Evolutionary conservation across 306 rosid species (phyloP), one percentile per base, ranked within the genome.

Genomic region (Vigna radiata): DNA sequence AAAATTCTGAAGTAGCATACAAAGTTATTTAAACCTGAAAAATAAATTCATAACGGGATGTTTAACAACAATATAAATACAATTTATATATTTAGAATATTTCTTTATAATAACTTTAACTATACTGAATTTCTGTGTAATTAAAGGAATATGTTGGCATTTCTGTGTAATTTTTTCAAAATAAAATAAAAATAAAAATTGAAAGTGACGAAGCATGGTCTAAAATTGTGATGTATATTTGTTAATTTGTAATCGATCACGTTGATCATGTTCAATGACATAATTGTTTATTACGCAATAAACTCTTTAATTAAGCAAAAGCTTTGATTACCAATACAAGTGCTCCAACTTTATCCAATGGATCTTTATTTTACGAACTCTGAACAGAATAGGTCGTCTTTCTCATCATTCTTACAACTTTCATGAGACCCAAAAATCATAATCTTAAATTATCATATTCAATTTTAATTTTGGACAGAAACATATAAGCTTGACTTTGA

Each of bases 321-420:
- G 56, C 23, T 12, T 70, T 70, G 19, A 4, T n/a, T 5, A 31
- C 4, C 14, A 43, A 43, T 12, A 36, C 6, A 36, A 50, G 75
- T 71, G 76, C 64, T 50, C 52, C 15, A 12, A 18, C 39, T 54
- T 72, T 71, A 53, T 71, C 21, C 39, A 31, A 14, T 8, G 23
- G 31, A 11, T 70, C 9, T 70, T 10, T 50, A 7, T 33, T 52
- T 52, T 52, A 36, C 44, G 11, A 36, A 33, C 8, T 36, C 6
- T 18, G 27, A 12, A 36, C 1, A 7, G 12, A 13, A 33, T 15
- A 13, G 16, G 52, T 53, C 19, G 33, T 11, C 19, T 14, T 71
- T 71, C 19, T 36, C 65, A 71, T 18, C 12, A 36, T 19, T 19
- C 21, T 19, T 19, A 19, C 33, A 29, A 29, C 33, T 3, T 29